phyloP scores from a whole-genome alignment of 2,329 filamentous ascomycete genomes.

The Leptoxyphium fumago region DNA sequence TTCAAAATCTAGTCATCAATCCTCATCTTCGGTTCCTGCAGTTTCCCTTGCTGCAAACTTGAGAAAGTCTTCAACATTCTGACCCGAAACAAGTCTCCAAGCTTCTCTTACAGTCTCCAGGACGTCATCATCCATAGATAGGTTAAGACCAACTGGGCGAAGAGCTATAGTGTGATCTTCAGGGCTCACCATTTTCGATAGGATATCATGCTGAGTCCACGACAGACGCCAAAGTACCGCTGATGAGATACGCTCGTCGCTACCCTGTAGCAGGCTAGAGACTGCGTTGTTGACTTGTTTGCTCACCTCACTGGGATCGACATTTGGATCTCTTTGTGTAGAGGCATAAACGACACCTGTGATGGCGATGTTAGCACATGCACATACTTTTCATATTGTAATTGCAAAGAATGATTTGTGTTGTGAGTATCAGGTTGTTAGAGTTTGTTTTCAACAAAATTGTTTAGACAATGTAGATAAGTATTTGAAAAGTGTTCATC shows the following conservation, averaged over 20 bases:
- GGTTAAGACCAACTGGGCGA: slow-evolving; percentile 42
- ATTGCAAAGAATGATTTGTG: slow-evolving; percentile 9
- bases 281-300: slow-evolving; percentile 27
- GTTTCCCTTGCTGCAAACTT: slow-evolving; percentile 62
- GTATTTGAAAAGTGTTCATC: slow-evolving; percentile 64
- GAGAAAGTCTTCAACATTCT: slow-evolving; percentile 49
- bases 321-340: slow-evolving; percentile 23
- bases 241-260: slow-evolving; percentile 22
- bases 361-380: slow-evolving; percentile 21
- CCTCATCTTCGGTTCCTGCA: slow-evolving; percentile 39
- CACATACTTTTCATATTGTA: slow-evolving; percentile 4
- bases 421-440: slow-evolving; percentile 66
- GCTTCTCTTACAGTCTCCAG: slow-evolving; percentile 52
- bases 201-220: slow-evolving; percentile 33
- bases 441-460: slow-evolving; percentile 69
- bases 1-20: neutral
- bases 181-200: slow-evolving; percentile 14
- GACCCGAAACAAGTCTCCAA: slow-evolving; percentile 52
- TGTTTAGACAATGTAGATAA: slow-evolving; percentile 99
- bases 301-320: slow-evolving; percentile 12
- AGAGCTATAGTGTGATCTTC: slow-evolving; percentile 26
- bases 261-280: slow-evolving; percentile 26
- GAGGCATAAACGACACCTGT: slow-evolving; percentile 46
- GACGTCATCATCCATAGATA: slow-evolving; percentile 59
- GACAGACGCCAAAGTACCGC: slow-evolving; percentile 37